Conservation (phyloP, 495 filamentous ascomycete genomes). For the Penicillium daleae region DNA sequence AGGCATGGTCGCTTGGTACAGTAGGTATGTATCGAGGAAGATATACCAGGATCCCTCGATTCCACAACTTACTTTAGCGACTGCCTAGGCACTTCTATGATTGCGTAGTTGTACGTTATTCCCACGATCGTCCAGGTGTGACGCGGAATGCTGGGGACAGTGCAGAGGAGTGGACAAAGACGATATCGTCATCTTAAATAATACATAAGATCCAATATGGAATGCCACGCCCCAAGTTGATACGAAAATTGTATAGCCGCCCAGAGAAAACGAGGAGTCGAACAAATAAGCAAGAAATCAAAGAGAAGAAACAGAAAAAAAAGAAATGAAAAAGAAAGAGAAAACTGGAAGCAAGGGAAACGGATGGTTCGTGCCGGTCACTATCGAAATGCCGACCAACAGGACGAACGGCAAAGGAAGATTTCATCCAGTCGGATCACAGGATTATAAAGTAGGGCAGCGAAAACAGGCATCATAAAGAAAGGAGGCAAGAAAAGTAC, state of each 20-base stretch:
- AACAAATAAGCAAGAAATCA: constrained; percentile 10
- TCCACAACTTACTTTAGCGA: neutral
- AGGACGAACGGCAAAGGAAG: constrained; percentile 4
- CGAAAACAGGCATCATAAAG: neutral
- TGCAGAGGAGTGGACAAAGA: neutral
- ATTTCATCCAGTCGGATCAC: neutral
- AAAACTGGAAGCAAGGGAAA: constrained; percentile 16
- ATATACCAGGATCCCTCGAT: neutral
- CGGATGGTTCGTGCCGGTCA: constrained; percentile 16
- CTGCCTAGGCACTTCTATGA: neutral
- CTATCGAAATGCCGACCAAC: constrained; percentile 17
- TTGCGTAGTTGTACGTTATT: neutral
- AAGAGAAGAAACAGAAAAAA: constrained; percentile 7
- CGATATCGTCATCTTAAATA: neutral
- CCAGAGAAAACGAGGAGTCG: neutral
- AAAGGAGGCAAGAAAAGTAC: neutral
- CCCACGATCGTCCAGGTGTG: neutral
- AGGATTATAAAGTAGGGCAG: neutral
- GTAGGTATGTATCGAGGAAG: neutral
- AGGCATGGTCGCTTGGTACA: neutral
- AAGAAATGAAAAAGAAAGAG: constrained; percentile 14
- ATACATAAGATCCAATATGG: neutral
- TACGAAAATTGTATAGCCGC: neutral
- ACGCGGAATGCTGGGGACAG: neutral
- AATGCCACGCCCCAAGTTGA: neutral